These are phyloP conservation scores for Cordia subcordata DNA, from an alignment of 257 asterid genomes.

Conservation along the genomic window DNA sequence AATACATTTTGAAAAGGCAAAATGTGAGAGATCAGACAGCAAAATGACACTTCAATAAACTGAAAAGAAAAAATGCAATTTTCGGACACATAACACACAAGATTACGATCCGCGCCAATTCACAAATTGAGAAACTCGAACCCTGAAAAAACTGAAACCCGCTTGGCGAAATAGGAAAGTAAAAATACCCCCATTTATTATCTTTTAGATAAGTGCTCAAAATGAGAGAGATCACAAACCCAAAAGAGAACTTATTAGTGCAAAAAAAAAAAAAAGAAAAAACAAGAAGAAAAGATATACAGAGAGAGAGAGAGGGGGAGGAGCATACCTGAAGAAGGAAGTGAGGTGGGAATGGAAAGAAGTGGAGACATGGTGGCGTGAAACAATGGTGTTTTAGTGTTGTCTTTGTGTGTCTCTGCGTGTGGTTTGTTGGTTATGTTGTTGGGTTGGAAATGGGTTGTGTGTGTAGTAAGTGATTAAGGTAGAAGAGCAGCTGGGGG, in stretches of 20 bases:
- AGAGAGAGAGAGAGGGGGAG: background rate
- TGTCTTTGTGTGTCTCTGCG: background rate
- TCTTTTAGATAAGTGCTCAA: slow-evolving; percentile 13
- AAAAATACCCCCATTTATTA: slow-evolving; percentile 24
- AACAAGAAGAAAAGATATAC: background rate
- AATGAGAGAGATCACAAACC: slow-evolving; percentile 22
- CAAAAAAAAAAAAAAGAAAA: background rate
- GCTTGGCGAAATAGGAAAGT: slow-evolving; percentile 13
- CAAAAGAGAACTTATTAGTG: background rate
- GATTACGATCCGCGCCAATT: slow-evolving; percentile 19
- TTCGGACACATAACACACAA: slow-evolving; percentile 9
- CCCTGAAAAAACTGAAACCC: slow-evolving; percentile 17
- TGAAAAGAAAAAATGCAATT: slow-evolving; percentile 7
- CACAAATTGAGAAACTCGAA: background rate
- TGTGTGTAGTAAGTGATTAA: background rate
- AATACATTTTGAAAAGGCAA: slow-evolving; percentile 1
- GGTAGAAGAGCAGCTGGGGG: background rate
- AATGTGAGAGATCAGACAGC: slow-evolving; percentile 18
- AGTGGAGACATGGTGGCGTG: slow-evolving; percentile 19
- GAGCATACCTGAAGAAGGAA: slow-evolving; percentile 30
- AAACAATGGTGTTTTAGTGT: background rate
- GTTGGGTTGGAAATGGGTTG: background rate
- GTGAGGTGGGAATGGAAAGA: slow-evolving; percentile 11
- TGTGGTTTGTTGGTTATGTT: background rate
- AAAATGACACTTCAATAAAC: background rate